These are phyloP conservation scores for Dentipellis sp. DNA, from an alignment of 768 basidiomycete species.

Conservation along the genomic window DNA sequence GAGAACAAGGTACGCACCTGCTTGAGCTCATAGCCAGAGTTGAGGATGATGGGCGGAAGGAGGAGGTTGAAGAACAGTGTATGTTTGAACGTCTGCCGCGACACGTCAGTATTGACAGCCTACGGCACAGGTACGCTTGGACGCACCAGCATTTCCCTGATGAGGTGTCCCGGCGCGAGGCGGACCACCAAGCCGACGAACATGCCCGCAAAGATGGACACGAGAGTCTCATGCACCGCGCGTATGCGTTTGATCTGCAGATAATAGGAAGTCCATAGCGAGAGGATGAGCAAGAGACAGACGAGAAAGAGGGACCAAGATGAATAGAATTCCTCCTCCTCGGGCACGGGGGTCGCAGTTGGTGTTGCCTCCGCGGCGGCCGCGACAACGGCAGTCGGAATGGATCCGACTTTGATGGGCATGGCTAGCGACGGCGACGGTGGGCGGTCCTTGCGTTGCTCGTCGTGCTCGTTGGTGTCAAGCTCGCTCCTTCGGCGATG, in stretches of 20 bases:
- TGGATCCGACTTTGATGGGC: not conserved
- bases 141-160: slow-evolving; percentile 95
- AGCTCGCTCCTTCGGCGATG: too few relatives aligned
- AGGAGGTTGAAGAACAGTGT: slow-evolving; percentile 97
- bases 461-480: too few relatives aligned
- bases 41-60: slow-evolving; percentile 96
- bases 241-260: slow-evolving; percentile 95
- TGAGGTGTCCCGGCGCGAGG: slow-evolving; percentile 86
- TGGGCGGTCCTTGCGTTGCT: not conserved
- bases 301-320: slow-evolving; percentile 94
- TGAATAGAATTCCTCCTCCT: slow-evolving; percentile 86
- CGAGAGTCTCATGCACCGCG: slow-evolving; percentile 91
- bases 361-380: slow-evolving; percentile 8
- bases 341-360: slow-evolving; percentile 18
- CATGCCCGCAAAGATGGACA: slow-evolving; percentile 95
- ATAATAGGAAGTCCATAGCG: slow-evolving; percentile 95
- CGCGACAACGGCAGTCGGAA: not conserved
- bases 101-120: not conserved
- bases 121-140: not conserved
- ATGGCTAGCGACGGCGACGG: not conserved
- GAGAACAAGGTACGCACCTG: slow-evolving; percentile 45
- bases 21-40: slow-evolving; percentile 96
- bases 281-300: slow-evolving; percentile 85
- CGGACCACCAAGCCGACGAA: slow-evolving; percentile 87
- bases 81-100: slow-evolving; percentile 80